Conservation (phyloP, 2,329 filamentous ascomycete species). For the Pyricularia pennisetigena region DNA sequence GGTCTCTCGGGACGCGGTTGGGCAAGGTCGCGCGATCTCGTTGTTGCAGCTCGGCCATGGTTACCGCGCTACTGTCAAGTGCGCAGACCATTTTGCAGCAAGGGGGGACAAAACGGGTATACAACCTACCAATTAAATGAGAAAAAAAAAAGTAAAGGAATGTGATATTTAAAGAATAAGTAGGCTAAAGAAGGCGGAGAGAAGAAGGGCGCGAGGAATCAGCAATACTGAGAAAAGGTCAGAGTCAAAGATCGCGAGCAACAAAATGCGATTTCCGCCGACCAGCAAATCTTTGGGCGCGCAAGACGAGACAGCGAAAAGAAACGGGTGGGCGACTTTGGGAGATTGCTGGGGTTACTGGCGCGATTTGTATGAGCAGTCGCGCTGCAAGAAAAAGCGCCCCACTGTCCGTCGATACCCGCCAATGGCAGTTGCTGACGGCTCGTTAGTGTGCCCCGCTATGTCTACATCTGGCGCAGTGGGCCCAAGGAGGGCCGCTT, state of each 20-base stretch:
- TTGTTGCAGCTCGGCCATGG: neutral
- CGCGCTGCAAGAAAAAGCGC: neutral
- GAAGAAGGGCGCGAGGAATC: neutral
- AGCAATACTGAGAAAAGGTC: neutral
- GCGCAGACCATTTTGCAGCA: neutral
- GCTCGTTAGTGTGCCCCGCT: neutral
- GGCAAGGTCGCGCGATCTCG: neutral
- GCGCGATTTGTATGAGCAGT: neutral
- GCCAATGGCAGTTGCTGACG: neutral
- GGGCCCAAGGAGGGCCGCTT: neutral
- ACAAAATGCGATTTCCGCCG: neutral
- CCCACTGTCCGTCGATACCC: neutral
- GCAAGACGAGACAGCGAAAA: neutral
- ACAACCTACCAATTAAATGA: constrained; percentile 1
- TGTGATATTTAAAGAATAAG: neutral
- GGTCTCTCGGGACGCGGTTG: neutral
- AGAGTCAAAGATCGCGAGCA: neutral
- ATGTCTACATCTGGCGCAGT: neutral
- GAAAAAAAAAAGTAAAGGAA: neutral
- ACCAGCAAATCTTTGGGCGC: neutral
- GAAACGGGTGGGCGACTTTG: neutral
- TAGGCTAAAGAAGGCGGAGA: neutral
- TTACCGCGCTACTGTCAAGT: neutral
- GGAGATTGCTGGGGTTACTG: constrained; percentile 1
- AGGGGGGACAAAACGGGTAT: neutral